Conservation (phyloP, 768 basidiomycete genomes). For the Podaxis sp. region DNA sequence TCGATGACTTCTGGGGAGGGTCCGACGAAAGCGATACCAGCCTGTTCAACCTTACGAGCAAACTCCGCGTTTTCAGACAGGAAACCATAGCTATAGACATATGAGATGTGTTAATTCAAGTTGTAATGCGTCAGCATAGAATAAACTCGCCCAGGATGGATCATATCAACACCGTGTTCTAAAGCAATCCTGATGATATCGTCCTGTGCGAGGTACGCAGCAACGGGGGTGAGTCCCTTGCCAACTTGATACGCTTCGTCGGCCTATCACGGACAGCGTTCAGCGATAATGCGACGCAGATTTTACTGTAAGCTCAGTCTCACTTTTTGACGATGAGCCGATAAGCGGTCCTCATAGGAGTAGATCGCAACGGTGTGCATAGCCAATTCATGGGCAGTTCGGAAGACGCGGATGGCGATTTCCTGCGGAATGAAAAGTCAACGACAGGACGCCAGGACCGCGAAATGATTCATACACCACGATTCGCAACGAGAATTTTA, state of each 20-base stretch:
- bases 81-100: constrained; percentile 82
- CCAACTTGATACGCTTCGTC: constrained; percentile 99
- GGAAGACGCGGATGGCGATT: constrained; percentile 98
- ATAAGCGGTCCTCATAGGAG: constrained; percentile 94
- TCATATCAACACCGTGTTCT: constrained; percentile 99
- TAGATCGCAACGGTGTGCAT: constrained; percentile 99
- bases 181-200: constrained; percentile 96
- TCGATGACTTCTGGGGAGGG: constrained; percentile 96
- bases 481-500: constrained; percentile 90
- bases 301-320: constrained; percentile 15
- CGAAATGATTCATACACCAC: constrained; percentile 59
- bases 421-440: constrained; percentile 54
- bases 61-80: constrained; percentile 96
- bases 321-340: constrained; percentile 97
- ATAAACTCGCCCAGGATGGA: constrained; percentile 84
- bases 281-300: constrained; percentile 19
- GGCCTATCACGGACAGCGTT: constrained; percentile 53
- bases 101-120: neutral
- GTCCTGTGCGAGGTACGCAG: constrained; percentile 95
- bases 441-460: constrained; percentile 10
- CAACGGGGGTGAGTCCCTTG: constrained; percentile 93
- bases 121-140: neutral
- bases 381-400: constrained; percentile 96
- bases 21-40: constrained; percentile 95
- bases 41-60: constrained; percentile 97